A percentile compares a stretch with the other conserved stretches of the same genome.
Conservation (phyloP, 441 rosid species). For the Bocquillonia castaneifolia region DNA sequence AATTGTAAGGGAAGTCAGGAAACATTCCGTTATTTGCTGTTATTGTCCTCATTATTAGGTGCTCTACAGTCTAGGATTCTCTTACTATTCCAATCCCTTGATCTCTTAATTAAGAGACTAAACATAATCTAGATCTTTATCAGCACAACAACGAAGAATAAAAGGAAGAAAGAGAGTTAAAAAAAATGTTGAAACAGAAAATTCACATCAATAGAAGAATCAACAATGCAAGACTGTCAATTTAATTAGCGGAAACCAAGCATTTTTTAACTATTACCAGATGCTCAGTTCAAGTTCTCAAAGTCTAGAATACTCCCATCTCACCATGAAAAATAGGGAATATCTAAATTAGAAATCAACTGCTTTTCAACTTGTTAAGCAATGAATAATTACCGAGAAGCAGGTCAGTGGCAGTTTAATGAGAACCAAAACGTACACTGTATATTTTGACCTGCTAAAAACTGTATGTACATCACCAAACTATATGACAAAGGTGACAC, state of each 20-base stretch:
- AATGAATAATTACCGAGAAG: background rate
- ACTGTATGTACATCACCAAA: background rate
- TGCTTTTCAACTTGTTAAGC: background rate
- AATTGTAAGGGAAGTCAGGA: background rate
- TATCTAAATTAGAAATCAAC: background rate
- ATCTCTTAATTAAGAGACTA: too few relatives aligned
- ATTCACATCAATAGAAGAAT: background rate
- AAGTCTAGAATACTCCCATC: too few relatives aligned
- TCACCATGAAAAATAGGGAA: too few relatives aligned
- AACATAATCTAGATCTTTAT: too few relatives aligned
- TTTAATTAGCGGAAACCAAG: background rate
- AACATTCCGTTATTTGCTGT: background rate
- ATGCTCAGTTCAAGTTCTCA: background rate
- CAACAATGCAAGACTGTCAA: background rate
- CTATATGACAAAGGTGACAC: too few relatives aligned
- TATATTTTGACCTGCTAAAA: background rate
- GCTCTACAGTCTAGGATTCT: too few relatives aligned
- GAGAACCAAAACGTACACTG: background rate
- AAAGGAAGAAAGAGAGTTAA: too few relatives aligned
- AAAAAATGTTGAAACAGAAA: background rate
- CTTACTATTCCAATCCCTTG: too few relatives aligned
- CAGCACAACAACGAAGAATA: too few relatives aligned
- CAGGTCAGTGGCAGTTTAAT: background rate
- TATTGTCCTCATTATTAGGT: too few relatives aligned
- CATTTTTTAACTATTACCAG: background rate